Base-by-base conservation (phyloP, 176 grass and related monocot species). In the Oryza glaberrima region DNA sequence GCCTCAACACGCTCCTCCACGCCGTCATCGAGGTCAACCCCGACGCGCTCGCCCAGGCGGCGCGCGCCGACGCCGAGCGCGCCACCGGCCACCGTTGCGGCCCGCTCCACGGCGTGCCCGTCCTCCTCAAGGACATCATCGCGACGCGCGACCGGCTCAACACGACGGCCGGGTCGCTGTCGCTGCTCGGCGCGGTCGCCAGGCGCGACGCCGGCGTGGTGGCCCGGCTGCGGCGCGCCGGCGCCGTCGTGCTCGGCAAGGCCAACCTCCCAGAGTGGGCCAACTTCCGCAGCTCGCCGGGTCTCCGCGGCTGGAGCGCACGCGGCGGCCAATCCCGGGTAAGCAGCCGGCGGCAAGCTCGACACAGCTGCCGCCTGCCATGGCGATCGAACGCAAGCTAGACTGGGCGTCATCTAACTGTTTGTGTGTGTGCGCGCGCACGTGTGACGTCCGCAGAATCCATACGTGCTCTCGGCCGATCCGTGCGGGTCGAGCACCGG, bases 401-500 rank as follows among this genome's bases (percentile, higher is more conserved):
- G 0, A 93, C 88, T 40, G 38, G 5, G 6, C 6, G 38, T 40
- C 38, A 6, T 40, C 38, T 40, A 40, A 40, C 38, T 40, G 6
- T 40, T 6, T 40, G 38, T 40, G 38, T 40, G 4, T 40, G 38
- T 40, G 0, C 5, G 38, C 5, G 38, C 0, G 5, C 5, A 40
- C 38, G 38, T 40, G 38, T 40, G 38, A 1, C 38, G 38, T 40
- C 38, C 5, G 38, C 38, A 40, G 38, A 40, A 40, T 40, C 38
- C 38, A 6, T 40, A 40, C 6, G 81, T 67, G 34, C 78, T 91
- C 3, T 89, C 86, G 16, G 25, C 4, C 0, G 6, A 3, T 0
- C 91, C 91, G 1, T 93, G 91, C 67, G 94, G 86, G 7, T 95
- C 93, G 7, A 95, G 85, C 80, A 76, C 73, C 4, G 94, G 94